Base-by-base conservation (phyloP, 164 flowering plant genomes). In the Magnolia changhungtana region DNA sequence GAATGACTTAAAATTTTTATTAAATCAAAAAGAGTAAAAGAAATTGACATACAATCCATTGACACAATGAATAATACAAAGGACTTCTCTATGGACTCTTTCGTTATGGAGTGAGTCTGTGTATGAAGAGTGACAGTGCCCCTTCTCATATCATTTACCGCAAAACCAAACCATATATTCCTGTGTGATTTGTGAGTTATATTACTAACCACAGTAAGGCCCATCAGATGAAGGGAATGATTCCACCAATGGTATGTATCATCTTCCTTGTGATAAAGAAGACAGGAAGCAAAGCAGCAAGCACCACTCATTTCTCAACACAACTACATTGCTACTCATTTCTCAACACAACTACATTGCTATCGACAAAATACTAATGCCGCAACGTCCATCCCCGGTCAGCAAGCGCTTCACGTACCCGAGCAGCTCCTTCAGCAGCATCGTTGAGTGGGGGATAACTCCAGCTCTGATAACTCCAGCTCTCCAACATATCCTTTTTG, bases 391-490 rank as follows among this genome's bases (percentile, higher is more conserved):
- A 91, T 50, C 97, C 97, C 37, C 94, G 91, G 74, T 84, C 90
- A 1, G 94, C 87, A 67, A 93, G 84, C 21, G 92, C 93, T 84
- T 87, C 80, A 14, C 75, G 88, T 65, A 93, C 89, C 37, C 84
- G 84, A n/a, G 19, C 76, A 58, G 94, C 94, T 74, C 92, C 96
- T 74, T 91, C 96, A 65, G 90, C 92, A 19, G 93, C 89, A 76
- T 93, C 96, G 80, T 86, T 91, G 4, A 93, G 89, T 29, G 96
- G 97, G 65, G 96, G 94, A 63, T 93, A 93, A 82, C 96, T 93
- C 97, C 97, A 91, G 78, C 85, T 89, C 72, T 89, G 94, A 63
- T 93, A 93, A 82, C 96, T 93, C 97, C 97, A 91, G 78, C 85
- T 89, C 72, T 89, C 90, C 16, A 96, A 85, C 87, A 96, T 98